Evolutionary conservation across 345 rosid genomes (phyloP), one percentile per base, ranked within the genome.

Genomic region (Firmiana major): DNA sequence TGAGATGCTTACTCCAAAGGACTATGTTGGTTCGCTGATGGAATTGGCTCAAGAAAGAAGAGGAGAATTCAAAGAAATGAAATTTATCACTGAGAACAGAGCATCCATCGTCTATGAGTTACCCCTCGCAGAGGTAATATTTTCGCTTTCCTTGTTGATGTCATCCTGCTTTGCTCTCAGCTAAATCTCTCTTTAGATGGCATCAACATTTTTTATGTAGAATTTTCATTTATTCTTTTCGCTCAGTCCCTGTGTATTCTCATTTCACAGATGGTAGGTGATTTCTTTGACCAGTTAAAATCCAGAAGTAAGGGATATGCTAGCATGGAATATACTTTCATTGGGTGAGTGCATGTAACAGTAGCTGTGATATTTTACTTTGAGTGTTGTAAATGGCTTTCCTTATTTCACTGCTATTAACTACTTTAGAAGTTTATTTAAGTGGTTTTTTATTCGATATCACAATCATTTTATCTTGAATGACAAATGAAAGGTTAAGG

Each of bases 221-320:
- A 45, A 49, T 54, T 7, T 40, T 24, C 42, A 16, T 21, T 65
- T 74, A 34, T 74, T 79, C 64, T 69, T 71, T 43, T 78, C 34
- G 49, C 84, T 81, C 43, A 22, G 55, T 71, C 15, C 55, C 24
- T 76, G 17, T 75, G 48, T 76, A 63, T 82, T 22, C 51, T 76
- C 34, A 24, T 73, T 80, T 80, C 72, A 60, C 87, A 96, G 99
- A 96, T 96, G 99, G 97, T 96, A 67, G 99, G 99, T 38, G 99
- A 96, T 88, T 96, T 96, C 85, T 96, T 93, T 81, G 99, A 96
- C 78, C 99, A 93, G 78, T 83, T 96, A 45, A 96, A 96, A 84
- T 96, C 99, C 66, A 90, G 93, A 83, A 90, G 93, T 81, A 96
- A 93, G 84, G 99, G 99, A 51, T 96, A 96, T 89, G 99, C 97